Evolutionary conservation across 1,139 yeast species (phyloP), one percentile per base, ranked within the genome.

Genomic region (Magnusiomyces ingens): DNA sequence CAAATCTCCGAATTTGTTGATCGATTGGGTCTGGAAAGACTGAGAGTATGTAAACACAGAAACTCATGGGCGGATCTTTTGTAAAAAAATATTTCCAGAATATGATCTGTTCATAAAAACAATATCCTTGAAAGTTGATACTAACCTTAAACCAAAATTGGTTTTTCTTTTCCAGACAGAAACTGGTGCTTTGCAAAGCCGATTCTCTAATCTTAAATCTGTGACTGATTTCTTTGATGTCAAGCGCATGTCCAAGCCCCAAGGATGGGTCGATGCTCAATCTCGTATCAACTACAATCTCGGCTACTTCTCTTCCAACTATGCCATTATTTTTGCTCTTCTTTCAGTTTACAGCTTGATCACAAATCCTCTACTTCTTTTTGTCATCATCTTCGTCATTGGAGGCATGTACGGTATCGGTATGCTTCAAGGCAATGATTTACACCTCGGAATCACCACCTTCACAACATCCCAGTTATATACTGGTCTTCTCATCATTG

Each of bases 221-320:
- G 90, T 95, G 46, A 95, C 88, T 69, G 98, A 93, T 69, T 93
- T 93, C 68, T 88, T 93, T 65, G 98, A 93, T 68, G 73, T 87
- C 65, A 86, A 93, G 71, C 84, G 96, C 67, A 70, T 93, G 58
- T 85, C 95, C 49, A 90, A 89, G 69, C 99, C 99, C 21, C 81
- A 80, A 54, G 91, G 90, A 70, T 85, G 90, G 71, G 84, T 87
- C 49, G 99, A 94, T 61, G 76, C 87, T 52, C 99, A 94, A 73
- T 80, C 88, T 63, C 81, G 99, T 68, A 88, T 91, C 49, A 74
- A 85, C 50, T 93, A 81, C 77, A 93, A 93, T 72, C 73, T 93
- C 68, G 83, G 89, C 45, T 87, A 93, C 72, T 93, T 84, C 72
- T 84, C 89, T 52, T 84, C 96, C 58, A 94, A 94, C 73, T 93